Conservation (phyloP, 1,284 basidiomycete genomes). For the Ceratobasidium sp. region DNA sequence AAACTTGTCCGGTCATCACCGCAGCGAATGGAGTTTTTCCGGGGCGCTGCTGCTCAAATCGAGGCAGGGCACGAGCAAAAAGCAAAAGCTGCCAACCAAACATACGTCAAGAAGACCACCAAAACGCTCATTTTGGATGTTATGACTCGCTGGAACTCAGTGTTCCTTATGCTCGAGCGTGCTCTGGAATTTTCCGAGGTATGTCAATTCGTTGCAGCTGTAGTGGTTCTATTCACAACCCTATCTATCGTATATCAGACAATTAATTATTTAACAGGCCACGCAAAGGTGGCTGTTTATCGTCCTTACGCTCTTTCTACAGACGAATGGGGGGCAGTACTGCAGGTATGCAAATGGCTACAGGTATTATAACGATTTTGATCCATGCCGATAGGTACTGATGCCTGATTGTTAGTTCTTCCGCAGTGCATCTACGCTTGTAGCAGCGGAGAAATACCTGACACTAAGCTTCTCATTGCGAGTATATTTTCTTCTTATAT, state of each 20-base stretch:
- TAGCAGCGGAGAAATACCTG: conserved; percentile 30
- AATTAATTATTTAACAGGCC: not conserved
- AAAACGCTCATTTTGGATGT: conserved; percentile 12
- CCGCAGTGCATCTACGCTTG: not conserved
- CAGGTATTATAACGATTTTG: not conserved
- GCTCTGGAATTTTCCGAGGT: conserved; percentile 14
- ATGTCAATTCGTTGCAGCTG: not conserved
- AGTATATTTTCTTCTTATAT: conserved; percentile 13
- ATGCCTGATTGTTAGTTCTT: not conserved
- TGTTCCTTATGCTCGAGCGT: conserved; percentile 1
- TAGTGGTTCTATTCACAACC: not conserved
- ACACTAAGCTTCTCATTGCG: conserved; percentile 36
- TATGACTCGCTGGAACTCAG: conserved; percentile 8
- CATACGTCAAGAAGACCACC: not conserved
- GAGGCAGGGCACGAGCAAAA: not conserved
- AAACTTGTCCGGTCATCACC: not conserved
- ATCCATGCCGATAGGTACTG: not conserved
- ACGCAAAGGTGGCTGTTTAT: not conserved
- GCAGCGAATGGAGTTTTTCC: not conserved
- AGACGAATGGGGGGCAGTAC: not conserved
- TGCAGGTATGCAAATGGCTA: not conserved
- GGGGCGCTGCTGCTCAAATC: not conserved
- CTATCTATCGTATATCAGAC: not conserved
- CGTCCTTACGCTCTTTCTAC: not conserved
- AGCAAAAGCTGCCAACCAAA: not conserved